Evolutionary conservation across 805 yeast genomes (phyloP).

Genomic region (Yarrowia deformans): DNA sequence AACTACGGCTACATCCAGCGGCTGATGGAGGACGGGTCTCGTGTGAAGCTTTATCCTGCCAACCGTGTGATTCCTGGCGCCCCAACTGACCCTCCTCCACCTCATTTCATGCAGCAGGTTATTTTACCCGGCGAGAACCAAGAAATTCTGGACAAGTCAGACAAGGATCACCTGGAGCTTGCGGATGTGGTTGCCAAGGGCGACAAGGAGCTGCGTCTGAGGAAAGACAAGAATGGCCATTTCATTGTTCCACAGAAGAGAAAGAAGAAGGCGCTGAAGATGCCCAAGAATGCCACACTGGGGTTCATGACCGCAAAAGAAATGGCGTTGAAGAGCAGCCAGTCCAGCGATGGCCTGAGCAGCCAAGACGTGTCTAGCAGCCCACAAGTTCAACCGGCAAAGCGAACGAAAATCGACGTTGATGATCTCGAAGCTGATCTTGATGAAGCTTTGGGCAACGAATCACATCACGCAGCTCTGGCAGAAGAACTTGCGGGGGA

Average conservation of each 20-base stretch:
- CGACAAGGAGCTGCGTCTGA: conserved; percentile 14
- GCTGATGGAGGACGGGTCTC: conserved; percentile 55
- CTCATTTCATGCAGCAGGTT: conserved; percentile 62
- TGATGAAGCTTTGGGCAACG: neutral
- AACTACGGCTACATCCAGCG: conserved; percentile 82
- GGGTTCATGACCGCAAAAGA: conserved; percentile 32
- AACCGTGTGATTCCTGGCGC: conserved; percentile 73
- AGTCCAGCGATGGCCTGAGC: neutral
- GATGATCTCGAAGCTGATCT: conserved; percentile 10
- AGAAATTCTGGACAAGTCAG: conserved; percentile 46
- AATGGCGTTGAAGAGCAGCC: neutral
- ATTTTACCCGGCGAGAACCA: conserved; percentile 75
- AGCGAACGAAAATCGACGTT: neutral
- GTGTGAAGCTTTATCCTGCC: conserved; percentile 52
- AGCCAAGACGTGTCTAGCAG: neutral
- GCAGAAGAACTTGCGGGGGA: neutral
- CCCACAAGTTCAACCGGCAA: neutral
- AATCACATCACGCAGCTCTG: neutral
- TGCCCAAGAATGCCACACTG: conserved; percentile 8
- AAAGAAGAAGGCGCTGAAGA: conserved; percentile 19
- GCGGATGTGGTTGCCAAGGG: conserved; percentile 29
- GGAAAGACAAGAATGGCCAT: conserved; percentile 15
- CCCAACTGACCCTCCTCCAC: conserved; percentile 55
- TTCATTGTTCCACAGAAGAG: conserved; percentile 12
- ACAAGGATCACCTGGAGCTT: conserved; percentile 3